Base-by-base conservation (phyloP, 2,329 filamentous ascomycete genomes). In the Fusarium hainanense region DNA sequence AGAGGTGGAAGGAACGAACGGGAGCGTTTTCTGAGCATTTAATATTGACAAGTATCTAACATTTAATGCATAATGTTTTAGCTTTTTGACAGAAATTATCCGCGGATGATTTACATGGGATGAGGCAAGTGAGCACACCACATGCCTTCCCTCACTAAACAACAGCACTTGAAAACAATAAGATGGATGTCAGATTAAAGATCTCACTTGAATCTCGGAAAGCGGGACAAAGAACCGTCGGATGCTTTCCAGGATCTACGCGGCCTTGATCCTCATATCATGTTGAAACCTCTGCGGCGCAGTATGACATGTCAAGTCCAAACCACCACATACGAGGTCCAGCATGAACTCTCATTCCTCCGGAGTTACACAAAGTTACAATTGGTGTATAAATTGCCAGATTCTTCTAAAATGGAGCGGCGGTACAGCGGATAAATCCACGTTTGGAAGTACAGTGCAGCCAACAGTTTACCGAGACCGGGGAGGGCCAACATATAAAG, bases 401-500 rank as follows among this genome's bases (percentile, higher is more conserved):
- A 21, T 37, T 13, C 6, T 13, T 25, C 14, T 10, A 12, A 18
- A 4, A 56, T 63, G 28, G 42, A 8, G 32, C 58, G 32, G 27
- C 7, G 30, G 12, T 12, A 42, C 49, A 40, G 21, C 58, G 60
- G 48, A 16, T 54, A 48, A 63, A 56, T 56, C 48, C 60, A 4
- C 7, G 23, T 56, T 63, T 21, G 60, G 60, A 63, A 63, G 60
- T 32, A 34, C 40, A 52, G 55, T 41, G 14, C 32, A 43, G 14
- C 60, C 40, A 25, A 44, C 60, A 43, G 21, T 25, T 63, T 56
- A 5, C 58, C 28, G 28, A 62, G 30, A 32, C n/a, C 48, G 43
- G 60, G 58, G 34, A 56, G 20, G 11, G 41, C 58, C 20, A 63
- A 42, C 34, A 43, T 55, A 63, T 63, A 63, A 63, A 63, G 23